Evolutionary conservation across 2,329 filamentous ascomycete genomes (phyloP).

Genomic region (Macrophomina phaseolina): DNA sequence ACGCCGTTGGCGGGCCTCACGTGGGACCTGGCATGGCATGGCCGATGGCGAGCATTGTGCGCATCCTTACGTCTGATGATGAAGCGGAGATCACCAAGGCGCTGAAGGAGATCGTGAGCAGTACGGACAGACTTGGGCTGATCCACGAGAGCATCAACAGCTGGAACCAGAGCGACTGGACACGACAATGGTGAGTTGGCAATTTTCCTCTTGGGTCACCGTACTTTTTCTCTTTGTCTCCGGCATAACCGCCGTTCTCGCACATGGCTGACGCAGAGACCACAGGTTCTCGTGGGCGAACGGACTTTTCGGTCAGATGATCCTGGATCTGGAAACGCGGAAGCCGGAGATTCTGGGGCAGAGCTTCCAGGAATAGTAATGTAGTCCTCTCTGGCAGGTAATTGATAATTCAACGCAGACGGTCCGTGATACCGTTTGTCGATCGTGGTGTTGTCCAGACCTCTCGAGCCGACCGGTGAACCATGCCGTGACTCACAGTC

Average conservation of each 20-base stretch:
- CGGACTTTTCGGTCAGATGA: constrained; percentile 58
- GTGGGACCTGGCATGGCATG: constrained; percentile 54
- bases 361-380: constrained; percentile 47
- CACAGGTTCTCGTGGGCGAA: constrained; percentile 57
- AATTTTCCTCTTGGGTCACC: constrained; percentile 22
- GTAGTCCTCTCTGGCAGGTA: constrained; percentile 5
- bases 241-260: neutral
- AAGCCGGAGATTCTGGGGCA: constrained; percentile 50
- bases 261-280: constrained; percentile 14
- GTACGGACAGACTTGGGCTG: constrained; percentile 55
- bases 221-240: neutral
- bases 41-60: constrained; percentile 59
- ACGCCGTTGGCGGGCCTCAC: constrained; percentile 56
- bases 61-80: constrained; percentile 56
- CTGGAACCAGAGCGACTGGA: constrained; percentile 54
- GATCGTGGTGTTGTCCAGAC: constrained; percentile 10
- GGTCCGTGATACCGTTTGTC: constrained; percentile 1
- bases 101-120: constrained; percentile 52
- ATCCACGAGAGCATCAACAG: constrained; percentile 60
- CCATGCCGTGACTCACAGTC: constrained; percentile 20
- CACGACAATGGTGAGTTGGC: constrained; percentile 52
- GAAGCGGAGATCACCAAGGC: constrained; percentile 54
- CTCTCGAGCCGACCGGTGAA: constrained; percentile 18
- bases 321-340: constrained; percentile 52
- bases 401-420: neutral